These are phyloP conservation scores for Pezicula radicicola DNA, from an alignment of 2,329 filamentous ascomycete species.

Conservation along the genomic window DNA sequence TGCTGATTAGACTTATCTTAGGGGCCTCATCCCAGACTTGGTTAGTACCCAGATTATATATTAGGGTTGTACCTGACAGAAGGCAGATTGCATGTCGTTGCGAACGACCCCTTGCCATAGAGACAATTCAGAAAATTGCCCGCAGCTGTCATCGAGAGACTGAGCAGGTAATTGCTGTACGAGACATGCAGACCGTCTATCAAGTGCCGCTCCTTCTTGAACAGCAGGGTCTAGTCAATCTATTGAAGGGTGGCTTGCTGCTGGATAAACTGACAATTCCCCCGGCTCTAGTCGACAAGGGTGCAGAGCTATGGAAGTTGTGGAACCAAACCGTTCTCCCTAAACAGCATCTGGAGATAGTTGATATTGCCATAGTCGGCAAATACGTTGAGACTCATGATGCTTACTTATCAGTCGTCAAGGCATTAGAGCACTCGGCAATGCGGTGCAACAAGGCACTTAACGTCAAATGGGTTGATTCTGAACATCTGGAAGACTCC, in stretches of 20 bases:
- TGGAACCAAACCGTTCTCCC: constrained; percentile 59
- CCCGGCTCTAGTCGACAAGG: no score
- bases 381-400: constrained; percentile 88
- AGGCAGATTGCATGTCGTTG: constrained; percentile 89
- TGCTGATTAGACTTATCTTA: neutral
- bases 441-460: no score
- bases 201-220: no score
- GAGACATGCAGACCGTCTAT: constrained; percentile 38
- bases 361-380: constrained; percentile 84
- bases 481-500: no score
- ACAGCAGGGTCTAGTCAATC: no score
- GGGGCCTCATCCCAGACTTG: constrained; percentile 36
- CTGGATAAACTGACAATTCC: no score
- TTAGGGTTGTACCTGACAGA: constrained; percentile 1
- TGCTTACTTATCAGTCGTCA: constrained; percentile 79
- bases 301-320: constrained; percentile 41
- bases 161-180: constrained; percentile 79
- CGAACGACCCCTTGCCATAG: constrained; percentile 67
- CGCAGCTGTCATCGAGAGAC: constrained; percentile 82
- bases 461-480: no score
- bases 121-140: constrained; percentile 83
- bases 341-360: constrained; percentile 63
- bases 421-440: constrained; percentile 68
- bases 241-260: no score
- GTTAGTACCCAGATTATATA: constrained; percentile 4